These are phyloP conservation scores for Neonectria coccinea DNA, from an alignment of 2,329 filamentous ascomycete species.

Conservation along the genomic window DNA sequence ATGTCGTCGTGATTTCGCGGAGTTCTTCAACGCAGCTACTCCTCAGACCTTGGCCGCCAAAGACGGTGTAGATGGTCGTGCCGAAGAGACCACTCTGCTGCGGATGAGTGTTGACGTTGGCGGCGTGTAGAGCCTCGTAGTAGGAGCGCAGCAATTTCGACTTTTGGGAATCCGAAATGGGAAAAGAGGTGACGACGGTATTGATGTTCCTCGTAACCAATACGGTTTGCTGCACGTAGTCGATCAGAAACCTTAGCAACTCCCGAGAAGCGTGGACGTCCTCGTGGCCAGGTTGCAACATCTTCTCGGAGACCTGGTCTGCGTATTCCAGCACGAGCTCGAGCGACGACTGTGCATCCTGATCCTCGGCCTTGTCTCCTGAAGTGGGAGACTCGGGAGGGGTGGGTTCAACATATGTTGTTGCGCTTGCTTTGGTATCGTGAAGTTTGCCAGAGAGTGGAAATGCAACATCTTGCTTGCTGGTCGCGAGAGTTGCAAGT, in stretches of 20 bases:
- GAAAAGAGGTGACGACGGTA: slow-evolving; percentile 4
- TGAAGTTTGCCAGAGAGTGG: neutral
- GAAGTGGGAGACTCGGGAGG: slow-evolving; percentile 18
- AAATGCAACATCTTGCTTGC: neutral
- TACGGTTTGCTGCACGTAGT: slow-evolving; percentile 19
- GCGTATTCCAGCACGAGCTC: slow-evolving; percentile 19
- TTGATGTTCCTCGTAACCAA: slow-evolving; percentile 16
- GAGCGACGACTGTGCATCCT: slow-evolving; percentile 12
- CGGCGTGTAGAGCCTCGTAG: slow-evolving; percentile 22
- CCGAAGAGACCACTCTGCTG: slow-evolving; percentile 23
- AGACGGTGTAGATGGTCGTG: slow-evolving; percentile 19
- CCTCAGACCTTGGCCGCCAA: slow-evolving; percentile 27
- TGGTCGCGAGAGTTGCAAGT: neutral
- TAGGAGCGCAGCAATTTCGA: slow-evolving; percentile 20
- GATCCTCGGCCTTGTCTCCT: neutral
- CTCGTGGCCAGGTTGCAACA: neutral
- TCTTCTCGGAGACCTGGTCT: slow-evolving; percentile 4
- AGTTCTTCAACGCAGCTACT: slow-evolving; percentile 16
- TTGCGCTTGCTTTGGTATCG: slow-evolving; percentile 2
- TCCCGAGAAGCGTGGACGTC: neutral
- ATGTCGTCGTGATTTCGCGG: slow-evolving; percentile 11
- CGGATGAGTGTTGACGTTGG: slow-evolving; percentile 6
- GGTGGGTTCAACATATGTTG: slow-evolving; percentile 6
- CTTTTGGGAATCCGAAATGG: slow-evolving; percentile 5
- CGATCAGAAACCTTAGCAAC: slow-evolving; percentile 9